Evolutionary conservation across 164 flowering plant genomes (phyloP), one percentile per base, ranked within the genome.

Genomic region (Buxus sempervirens): DNA sequence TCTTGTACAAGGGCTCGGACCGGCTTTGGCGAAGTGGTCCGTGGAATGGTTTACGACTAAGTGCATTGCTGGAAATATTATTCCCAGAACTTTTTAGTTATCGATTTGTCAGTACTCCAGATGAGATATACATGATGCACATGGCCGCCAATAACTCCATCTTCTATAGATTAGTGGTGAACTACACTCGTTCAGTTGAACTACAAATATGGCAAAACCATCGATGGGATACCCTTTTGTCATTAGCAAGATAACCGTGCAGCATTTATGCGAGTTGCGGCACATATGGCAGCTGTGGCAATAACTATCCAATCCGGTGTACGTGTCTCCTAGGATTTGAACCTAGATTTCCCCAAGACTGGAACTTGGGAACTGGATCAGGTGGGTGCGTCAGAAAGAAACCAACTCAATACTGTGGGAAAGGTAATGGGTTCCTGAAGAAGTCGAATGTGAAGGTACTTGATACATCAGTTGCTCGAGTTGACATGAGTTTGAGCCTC

Each of bases 241-340:
- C 55, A 0, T 71, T 71, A 0, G 77, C 81, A 79, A 0, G 36
- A 8, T 22, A n/a, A n/a, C n/a, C n/a, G n/a, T 84, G 87, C 60
- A 84, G 80, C 12, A 0, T 2, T 8, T 80, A 82, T 53, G 54
- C 54, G 0, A 45, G 38, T n/a, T 84, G 87, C 21, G 85, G 82
- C 5, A 23, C 71, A 9, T 63, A 68, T 27, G 38, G 74, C 0
- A 57, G 61, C n/a, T 82, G 87, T 32, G 58, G 63, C 63, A 54
- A 75, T 0, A n/a, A 63, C 13, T 18, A 48, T 2, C 0, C 67
- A 0, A 25, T 5, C 0, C 21, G 28, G 19, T 84, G 83, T 60
- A 59, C 49, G 53, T 80, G 81, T 48, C 15, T 83, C 27, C 81
- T 72, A 0, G 87, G 88, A 54, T 86, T 74, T 32, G 57, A 73